Percentiles rank a stretch among this genome's conserved stretches.
phyloP scores from a whole-genome alignment of 305 asterid species.

The Withania somnifera region DNA sequence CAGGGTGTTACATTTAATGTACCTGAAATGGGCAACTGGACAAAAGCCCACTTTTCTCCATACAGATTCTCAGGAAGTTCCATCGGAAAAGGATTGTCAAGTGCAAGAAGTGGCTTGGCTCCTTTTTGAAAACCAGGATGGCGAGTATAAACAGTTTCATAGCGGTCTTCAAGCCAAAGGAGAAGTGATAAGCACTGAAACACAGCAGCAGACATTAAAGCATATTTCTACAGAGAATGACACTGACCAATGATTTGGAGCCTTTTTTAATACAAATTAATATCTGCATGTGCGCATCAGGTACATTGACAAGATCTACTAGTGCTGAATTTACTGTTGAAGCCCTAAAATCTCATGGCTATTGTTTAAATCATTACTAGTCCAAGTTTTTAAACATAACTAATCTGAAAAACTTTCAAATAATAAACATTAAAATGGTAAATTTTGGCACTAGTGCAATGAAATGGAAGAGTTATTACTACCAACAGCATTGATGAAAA shows the following conservation, averaged over 20 bases:
- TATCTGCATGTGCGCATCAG: not conserved
- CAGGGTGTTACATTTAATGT: not conserved
- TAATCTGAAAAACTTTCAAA: not conserved
- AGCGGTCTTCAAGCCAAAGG: slow-evolving; percentile 95
- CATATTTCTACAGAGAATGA: not conserved
- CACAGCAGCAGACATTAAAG: not conserved
- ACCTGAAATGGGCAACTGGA: slow-evolving; percentile 91
- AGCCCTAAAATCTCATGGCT: not conserved
- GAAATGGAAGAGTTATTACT: not conserved
- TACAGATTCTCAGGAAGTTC: slow-evolving; percentile 85
- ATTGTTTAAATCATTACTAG: not conserved
- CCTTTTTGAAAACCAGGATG: slow-evolving; percentile 96
- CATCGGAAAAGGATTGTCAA: slow-evolving; percentile 87
- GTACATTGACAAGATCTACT: not conserved
- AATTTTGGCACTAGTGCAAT: not conserved
- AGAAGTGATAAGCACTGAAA: slow-evolving; percentile 78
- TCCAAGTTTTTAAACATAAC: not conserved
- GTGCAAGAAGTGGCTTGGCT: slow-evolving; percentile 65
- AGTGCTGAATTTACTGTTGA: not conserved
- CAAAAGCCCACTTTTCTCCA: slow-evolving; percentile 99
- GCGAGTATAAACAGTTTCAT: slow-evolving; percentile 63
- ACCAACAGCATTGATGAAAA: not conserved
- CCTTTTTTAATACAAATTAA: not conserved
- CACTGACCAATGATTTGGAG: not conserved
- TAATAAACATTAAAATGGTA: not conserved